Evolutionary conservation across 495 filamentous ascomycete species (phyloP).

Genomic region (Xylaria cubensis): DNA sequence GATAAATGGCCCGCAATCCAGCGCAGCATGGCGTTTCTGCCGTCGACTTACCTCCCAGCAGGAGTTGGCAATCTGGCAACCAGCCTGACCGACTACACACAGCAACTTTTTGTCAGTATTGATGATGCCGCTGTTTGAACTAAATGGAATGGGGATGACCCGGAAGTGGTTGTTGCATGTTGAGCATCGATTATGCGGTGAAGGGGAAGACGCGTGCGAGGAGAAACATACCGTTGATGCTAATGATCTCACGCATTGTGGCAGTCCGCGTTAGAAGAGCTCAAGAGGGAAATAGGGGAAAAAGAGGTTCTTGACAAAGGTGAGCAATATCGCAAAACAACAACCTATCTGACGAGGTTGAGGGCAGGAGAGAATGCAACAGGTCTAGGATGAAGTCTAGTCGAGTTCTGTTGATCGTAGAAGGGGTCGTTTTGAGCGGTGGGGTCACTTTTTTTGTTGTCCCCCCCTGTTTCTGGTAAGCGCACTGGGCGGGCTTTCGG

Average conservation of each 20-base stretch:
- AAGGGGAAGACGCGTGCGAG: conserved; percentile 46
- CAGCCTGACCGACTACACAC: conserved; percentile 93
- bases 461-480: conserved; percentile 40
- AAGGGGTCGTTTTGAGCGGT: conserved; percentile 43
- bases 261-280: conserved; percentile 40
- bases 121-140: background rate
- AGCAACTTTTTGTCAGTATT: conserved; percentile 46
- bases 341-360: conserved; percentile 29
- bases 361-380: conserved; percentile 29
- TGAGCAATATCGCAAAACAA: conserved; percentile 31
- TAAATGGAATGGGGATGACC: conserved; percentile 28
- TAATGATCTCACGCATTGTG: conserved; percentile 99
- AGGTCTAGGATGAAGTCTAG: conserved; percentile 37
- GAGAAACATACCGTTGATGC: conserved; percentile 88
- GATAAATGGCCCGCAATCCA: background rate
- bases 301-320: conserved; percentile 25
- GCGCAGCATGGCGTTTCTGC: background rate
- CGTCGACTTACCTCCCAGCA: conserved; percentile 94
- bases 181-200: conserved; percentile 44
- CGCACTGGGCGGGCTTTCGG: conserved; percentile 28
- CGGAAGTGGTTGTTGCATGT: conserved; percentile 27
- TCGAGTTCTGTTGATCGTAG: conserved; percentile 42
- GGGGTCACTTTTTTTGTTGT: conserved; percentile 45
- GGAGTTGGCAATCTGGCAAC: conserved; percentile 99
- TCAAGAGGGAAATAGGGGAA: conserved; percentile 24